phyloP scores from a whole-genome alignment of 2,329 filamentous ascomycete genomes.

The Botrytis elliptica region DNA sequence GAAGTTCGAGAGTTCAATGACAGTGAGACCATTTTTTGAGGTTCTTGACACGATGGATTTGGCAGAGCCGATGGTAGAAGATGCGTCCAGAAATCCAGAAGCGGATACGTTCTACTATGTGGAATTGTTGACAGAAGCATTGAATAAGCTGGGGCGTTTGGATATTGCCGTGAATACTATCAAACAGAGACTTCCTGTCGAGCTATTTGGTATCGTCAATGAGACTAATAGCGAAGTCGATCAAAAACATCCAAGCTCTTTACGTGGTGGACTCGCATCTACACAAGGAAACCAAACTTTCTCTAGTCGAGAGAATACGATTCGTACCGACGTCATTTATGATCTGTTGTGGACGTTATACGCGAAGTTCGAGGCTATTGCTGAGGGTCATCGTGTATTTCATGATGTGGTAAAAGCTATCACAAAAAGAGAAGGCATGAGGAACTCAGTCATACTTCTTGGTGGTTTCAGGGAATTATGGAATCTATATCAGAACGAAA shows the following conservation, averaged over 20 bases:
- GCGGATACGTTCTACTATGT: constrained; percentile 95
- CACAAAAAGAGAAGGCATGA: constrained; percentile 70
- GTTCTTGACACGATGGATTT: constrained; percentile 62
- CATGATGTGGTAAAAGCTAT: constrained; percentile 90
- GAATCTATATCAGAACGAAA: constrained; percentile 98
- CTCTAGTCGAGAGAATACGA: constrained; percentile 68
- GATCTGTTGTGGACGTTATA: constrained; percentile 91
- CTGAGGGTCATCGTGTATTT: constrained; percentile 89
- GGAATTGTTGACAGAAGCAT: constrained; percentile 77
- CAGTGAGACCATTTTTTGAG: constrained; percentile 53
- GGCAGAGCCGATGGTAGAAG: constrained; percentile 68
- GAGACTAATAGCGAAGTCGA: constrained; percentile 94
- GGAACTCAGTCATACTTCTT: constrained; percentile 65
- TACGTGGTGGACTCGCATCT: constrained; percentile 54
- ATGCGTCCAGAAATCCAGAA: constrained; percentile 90
- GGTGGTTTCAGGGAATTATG: constrained; percentile 94
- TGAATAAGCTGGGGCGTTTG: constrained; percentile 85
- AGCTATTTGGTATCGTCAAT: constrained; percentile 90
- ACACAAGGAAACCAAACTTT: constrained; percentile 60
- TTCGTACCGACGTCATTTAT: constrained; percentile 81
- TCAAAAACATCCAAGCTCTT: constrained; percentile 81
- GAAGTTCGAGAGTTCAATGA: constrained; percentile 47
- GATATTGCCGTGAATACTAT: constrained; percentile 86
- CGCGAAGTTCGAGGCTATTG: constrained; percentile 95
- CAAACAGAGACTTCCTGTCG: constrained; percentile 89